These are phyloP conservation scores for Phascolomyces articulosus DNA, from an alignment of 371 early-diverging fungal genomes.

Conservation along the genomic window DNA sequence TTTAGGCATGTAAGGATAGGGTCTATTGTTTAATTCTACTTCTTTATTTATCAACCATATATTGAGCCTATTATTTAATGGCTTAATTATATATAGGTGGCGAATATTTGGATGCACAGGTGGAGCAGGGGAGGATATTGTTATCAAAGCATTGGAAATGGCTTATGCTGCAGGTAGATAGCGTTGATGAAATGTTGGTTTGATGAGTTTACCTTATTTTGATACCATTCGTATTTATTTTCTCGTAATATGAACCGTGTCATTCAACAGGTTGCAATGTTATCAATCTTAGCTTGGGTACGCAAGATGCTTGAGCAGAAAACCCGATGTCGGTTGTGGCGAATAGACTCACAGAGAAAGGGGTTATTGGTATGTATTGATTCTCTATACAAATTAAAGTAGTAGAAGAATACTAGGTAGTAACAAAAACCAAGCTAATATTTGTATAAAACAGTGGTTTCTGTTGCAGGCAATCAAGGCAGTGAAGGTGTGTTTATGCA, in stretches of 20 bases:
- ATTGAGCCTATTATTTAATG: too few relatives aligned
- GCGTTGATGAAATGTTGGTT: too few relatives aligned
- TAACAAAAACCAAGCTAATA: not conserved
- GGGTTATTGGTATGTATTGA: constrained; percentile 23
- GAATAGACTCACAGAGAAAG: constrained; percentile 26
- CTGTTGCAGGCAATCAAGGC: constrained; percentile 66
- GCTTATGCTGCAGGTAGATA: constrained; percentile 44
- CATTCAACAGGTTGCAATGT: constrained; percentile 36
- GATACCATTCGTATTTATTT: too few relatives aligned
- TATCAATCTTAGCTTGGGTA: constrained; percentile 27
- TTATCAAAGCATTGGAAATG: constrained; percentile 60
- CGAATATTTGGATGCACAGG: constrained; percentile 66
- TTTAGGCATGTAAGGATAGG: constrained; percentile 30
- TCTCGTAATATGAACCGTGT: too few relatives aligned
- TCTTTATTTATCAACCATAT: not conserved
- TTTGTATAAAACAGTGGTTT: constrained; percentile 35
- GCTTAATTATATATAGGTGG: constrained; percentile 29
- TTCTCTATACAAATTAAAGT: not conserved
- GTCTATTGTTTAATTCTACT: constrained; percentile 10
- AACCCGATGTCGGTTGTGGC: constrained; percentile 42
- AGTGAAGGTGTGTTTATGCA: constrained; percentile 46
- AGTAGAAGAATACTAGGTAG: not conserved
- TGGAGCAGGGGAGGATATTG: constrained; percentile 53
- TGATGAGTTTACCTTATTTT: too few relatives aligned
- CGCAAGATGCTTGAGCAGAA: constrained; percentile 38